Evolutionary conservation across 1,284 basidiomycete species (phyloP).

Genomic region (Porogramme epimiltina): DNA sequence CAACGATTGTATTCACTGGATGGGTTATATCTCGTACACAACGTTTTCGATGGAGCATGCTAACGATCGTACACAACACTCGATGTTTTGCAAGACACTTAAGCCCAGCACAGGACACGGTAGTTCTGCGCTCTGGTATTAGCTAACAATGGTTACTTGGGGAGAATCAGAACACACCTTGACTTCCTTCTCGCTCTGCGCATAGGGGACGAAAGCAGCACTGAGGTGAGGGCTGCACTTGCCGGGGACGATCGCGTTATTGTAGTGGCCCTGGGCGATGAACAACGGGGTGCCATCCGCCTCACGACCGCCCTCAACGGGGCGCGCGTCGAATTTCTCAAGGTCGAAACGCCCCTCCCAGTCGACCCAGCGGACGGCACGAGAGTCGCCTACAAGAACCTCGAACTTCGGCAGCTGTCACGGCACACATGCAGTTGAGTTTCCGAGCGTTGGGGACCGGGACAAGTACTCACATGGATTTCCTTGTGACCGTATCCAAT

Average conservation of each 20-base stretch:
- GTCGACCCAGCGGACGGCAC: constrained; percentile 60
- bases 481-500: constrained; percentile 63
- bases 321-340: constrained; percentile 39
- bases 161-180: constrained; percentile 33
- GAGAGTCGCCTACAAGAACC: constrained; percentile 65
- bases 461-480: constrained; percentile 47
- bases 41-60: background rate
- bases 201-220: constrained; percentile 55
- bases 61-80: background rate
- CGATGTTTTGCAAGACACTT: constrained; percentile 5
- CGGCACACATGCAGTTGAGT: background rate
- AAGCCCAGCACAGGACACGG: constrained; percentile 43
- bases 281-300: constrained; percentile 60
- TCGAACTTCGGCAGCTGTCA: constrained; percentile 59
- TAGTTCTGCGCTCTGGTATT: constrained; percentile 36
- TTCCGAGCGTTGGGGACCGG: background rate
- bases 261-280: constrained; percentile 58
- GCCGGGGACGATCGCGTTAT: constrained; percentile 58
- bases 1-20: background rate
- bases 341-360: constrained; percentile 48
- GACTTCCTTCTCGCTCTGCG: constrained; percentile 48
- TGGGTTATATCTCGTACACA: background rate
- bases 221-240: constrained; percentile 60
- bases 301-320: constrained; percentile 71
- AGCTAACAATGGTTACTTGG: background rate